Conservation (phyloP, 2,329 filamentous ascomycete species). For the Ciborinia camelliae region DNA sequence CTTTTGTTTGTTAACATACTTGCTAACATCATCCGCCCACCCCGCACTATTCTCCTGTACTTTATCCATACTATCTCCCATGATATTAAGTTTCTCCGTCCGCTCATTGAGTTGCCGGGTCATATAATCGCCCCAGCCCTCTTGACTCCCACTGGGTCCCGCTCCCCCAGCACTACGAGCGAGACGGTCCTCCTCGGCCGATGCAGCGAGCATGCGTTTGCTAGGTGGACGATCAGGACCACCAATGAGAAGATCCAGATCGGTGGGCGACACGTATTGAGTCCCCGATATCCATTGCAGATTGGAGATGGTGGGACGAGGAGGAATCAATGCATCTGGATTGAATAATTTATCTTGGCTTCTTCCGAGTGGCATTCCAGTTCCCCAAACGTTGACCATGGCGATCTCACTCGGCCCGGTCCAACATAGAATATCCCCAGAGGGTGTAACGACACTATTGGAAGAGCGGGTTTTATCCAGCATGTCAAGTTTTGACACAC, state of each 20-base stretch:
- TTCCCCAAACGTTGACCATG: conserved; percentile 80
- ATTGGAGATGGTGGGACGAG: conserved; percentile 89
- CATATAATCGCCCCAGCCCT: conserved; percentile 77
- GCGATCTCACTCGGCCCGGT: conserved; percentile 82
- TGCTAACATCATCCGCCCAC: conserved; percentile 85
- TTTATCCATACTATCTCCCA: conserved; percentile 80
- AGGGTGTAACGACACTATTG: conserved; percentile 67
- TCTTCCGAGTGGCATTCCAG: conserved; percentile 60
- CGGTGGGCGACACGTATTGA: conserved; percentile 80
- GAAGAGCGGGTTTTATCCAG: conserved; percentile 71
- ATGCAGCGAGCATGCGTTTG: conserved; percentile 81
- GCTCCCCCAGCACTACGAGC: conserved; percentile 42
- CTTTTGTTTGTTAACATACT: conserved; percentile 85
- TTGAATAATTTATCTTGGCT: conserved; percentile 76
- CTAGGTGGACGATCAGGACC: conserved; percentile 84
- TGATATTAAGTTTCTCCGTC: conserved; percentile 79
- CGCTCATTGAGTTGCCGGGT: conserved; percentile 83
- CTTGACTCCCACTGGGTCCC: conserved; percentile 38
- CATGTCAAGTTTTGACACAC: conserved; percentile 60
- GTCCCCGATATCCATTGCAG: conserved; percentile 96
- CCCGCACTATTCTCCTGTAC: conserved; percentile 76
- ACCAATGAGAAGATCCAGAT: conserved; percentile 87
- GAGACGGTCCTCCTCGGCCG: conserved; percentile 68
- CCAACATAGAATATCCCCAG: conserved; percentile 85
- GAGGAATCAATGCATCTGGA: conserved; percentile 66